phyloP scores from a whole-genome alignment of 179 eudicot species.

The Beta corolliflora region DNA sequence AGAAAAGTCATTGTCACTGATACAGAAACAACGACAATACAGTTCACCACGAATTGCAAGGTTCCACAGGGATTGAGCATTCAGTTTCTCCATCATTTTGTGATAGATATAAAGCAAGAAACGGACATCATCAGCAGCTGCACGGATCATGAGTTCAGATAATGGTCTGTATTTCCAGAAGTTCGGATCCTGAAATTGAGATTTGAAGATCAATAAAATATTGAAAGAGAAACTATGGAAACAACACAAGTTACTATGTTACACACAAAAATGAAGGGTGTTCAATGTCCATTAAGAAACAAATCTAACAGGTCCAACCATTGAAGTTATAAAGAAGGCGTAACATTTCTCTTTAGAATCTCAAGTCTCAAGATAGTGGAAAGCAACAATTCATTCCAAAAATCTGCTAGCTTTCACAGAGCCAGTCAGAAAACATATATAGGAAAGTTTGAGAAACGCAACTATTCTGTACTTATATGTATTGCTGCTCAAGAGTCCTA shows the following conservation, averaged over 20 bases:
- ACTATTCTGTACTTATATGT: neutral
- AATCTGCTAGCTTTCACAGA: neutral
- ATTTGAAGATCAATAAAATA: neutral
- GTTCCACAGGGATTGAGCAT: conserved; percentile 64
- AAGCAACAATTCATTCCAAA: neutral
- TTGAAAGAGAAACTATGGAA: neutral
- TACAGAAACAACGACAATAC: conserved; percentile 91
- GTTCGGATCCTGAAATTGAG: conserved; percentile 59
- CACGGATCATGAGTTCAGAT: conserved; percentile 82
- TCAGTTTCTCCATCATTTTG: conserved; percentile 83
- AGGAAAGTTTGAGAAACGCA: neutral
- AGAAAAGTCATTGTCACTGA: conserved; percentile 48
- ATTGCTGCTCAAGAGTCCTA: neutral
- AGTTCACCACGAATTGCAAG: conserved; percentile 84
- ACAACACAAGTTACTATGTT: neutral
- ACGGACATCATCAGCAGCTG: conserved; percentile 96
- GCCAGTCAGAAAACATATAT: neutral
- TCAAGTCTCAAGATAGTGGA: neutral
- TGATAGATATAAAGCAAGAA: conserved; percentile 77
- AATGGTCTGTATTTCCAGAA: conserved; percentile 86
- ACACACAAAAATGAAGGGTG: neutral
- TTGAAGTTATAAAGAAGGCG: neutral
- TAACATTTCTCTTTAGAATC: neutral
- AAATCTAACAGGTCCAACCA: neutral
- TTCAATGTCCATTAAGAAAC: neutral